Conservation (phyloP, 192 early-diverging fungal species). For the Podila minutissima region DNA sequence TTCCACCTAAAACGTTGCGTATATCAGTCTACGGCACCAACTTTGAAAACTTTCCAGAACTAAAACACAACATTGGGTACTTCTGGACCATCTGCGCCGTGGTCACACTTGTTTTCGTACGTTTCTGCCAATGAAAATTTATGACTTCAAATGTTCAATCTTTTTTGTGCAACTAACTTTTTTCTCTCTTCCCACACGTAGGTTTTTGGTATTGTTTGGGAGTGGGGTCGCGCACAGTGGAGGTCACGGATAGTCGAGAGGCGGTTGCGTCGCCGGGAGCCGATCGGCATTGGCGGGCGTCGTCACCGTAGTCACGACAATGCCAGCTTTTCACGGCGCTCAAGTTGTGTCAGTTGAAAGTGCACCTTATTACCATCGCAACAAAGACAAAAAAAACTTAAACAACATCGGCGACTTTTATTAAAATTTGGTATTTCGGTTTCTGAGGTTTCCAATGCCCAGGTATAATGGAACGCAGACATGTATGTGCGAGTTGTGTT, state of each 20-base stretch:
- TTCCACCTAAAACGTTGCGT: not conserved
- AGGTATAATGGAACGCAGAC: too few species aligned
- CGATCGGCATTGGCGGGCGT: not conserved
- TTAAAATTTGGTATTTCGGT: too few species aligned
- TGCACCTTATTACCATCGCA: too few species aligned
- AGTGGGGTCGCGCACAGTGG: not conserved
- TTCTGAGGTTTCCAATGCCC: too few species aligned
- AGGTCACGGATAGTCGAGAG: not conserved
- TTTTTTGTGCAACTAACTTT: not conserved
- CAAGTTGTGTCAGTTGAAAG: too few species aligned
- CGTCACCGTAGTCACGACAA: not conserved
- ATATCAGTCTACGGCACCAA: conserved; percentile 54
- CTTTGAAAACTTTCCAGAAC: conserved; percentile 49
- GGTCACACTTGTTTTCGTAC: conserved; percentile 6
- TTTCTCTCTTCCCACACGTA: not conserved
- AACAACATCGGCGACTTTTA: too few species aligned
- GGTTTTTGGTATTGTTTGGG: not conserved
- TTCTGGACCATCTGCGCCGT: conserved; percentile 21
- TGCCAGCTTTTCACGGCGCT: not conserved
- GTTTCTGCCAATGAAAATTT: not conserved
- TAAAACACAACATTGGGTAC: conserved; percentile 23
- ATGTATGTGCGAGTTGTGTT: too few species aligned
- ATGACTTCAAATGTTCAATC: not conserved
- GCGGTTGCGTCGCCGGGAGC: not conserved
- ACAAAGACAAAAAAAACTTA: too few species aligned